Evolutionary conservation across 257 asterid species (phyloP), one percentile per base, ranked within the genome.

Genomic region (Penstemon eatonii): DNA sequence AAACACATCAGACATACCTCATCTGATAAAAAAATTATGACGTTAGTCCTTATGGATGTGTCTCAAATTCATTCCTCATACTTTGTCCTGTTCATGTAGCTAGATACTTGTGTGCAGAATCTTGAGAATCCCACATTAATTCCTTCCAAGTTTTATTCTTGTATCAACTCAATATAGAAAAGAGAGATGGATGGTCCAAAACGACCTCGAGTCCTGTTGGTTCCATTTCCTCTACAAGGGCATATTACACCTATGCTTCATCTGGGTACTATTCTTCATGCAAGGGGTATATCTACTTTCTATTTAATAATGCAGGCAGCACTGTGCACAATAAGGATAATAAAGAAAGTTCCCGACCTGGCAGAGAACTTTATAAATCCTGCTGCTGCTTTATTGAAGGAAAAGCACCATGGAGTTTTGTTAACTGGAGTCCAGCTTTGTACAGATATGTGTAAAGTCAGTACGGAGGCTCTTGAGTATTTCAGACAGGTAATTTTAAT

Each of bases 361-460:
- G 98, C 90, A 67, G 99, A 94, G 74, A 91, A 84, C 81, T 94
- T 91, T 72, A 83, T 89, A 68, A 86, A 84, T 66, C 64, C 96
- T 49, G 89, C 98, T 25, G 95, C 93, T 68, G 75, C 91, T 50
- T 80, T 94, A 73, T 78, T 94, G 73, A 94, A 88, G 81, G 99
- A 94, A 78, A 94, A 94, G 82, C 99, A 94, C 77, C 99, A 94
- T 72, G 99, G 98, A 54, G 99, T 91, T 60, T 80, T 94, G 66
- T 62, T 91, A 77, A 94, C 98, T 41, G 96, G 99, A 72, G 81
- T 94, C 67, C 99, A 87, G 81, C 97, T 94, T 64, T 79, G 96
- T 79, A 76, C 83, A 52, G 98, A 94, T 75, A 79, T 94, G 80
- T 91, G 96, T 82, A 86, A 82, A 79, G 73, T 81, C 83, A 89